Evolutionary conservation across 495 filamentous ascomycete genomes (phyloP), one percentile per base, ranked within the genome.

Genomic region (Astrocystis sublimbata): DNA sequence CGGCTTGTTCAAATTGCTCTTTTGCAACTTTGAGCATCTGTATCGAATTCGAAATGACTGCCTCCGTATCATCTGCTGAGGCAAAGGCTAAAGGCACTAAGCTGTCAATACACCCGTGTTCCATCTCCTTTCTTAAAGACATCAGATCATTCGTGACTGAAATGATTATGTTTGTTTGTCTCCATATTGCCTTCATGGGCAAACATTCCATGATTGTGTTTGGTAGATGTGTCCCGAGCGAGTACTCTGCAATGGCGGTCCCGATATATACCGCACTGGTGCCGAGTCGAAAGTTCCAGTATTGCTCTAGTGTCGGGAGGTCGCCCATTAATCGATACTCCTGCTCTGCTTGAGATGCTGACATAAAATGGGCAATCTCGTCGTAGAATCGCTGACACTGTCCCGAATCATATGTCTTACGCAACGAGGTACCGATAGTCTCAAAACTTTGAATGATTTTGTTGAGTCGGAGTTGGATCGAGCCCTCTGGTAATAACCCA

Each of bases 91-190:
- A 9, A 2, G 57, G 24, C 10, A 60, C 42, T 12, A 60, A 35
- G 57, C 23, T 60, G 28, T 60, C 42, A 33, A 60, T 36, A 30
- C 41, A 49, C 1, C 43, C 43, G 13, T 2, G 41, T 24, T 13
- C 31, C 4, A 71, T 23, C 57, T 76, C 73, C 43, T 76, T 76
- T 24, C 66, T 71, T 6, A 76, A 24, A 1, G 74, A 75, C 1
- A 74, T 33, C 1, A 75, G 19, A 50, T 76, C 74, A 28, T 75
- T 76, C n/a, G 67, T 43, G 9, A 62, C 69, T 19, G 31, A 40
- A 21, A 62, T 58, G 24, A 65, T 68, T 12, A 67, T 59, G 24
- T 73, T 72, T 2, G 68, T 58, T 45, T 73, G 69, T 6, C 61
- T 33, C 71, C 71, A 74, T 33, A 75, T 28, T 0, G 42, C 60